Evolutionary conservation across 805 yeast species (phyloP), one percentile per base, ranked within the genome.

Genomic region (Cyberlindnera misumaiensis): DNA sequence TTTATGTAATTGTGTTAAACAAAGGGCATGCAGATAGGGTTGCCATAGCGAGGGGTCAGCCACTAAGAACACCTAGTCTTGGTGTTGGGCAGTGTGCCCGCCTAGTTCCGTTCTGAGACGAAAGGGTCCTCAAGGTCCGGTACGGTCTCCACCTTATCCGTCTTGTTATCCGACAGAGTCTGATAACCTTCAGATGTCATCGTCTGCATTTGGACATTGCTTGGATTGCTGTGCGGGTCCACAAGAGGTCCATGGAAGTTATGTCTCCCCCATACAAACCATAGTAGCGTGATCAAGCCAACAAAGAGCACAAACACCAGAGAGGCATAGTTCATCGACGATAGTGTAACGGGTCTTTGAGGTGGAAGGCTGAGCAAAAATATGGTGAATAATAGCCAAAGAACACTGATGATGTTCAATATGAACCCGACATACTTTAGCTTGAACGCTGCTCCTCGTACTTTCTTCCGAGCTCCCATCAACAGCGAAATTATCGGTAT

Each of bases 351-450:
- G 16, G 74, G 75, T 36, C 82, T 63, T 35, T 76, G 76, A 1
- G 87, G 81, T 1, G 90, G 90, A 55, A 80, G 62, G 46, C 87
- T 80, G n/a, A 83, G 64, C 1, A 83, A 66, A 34, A 80, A 56
- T 44, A 75, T 67, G 25, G 84, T 75, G 28, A 80, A 54, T 3
- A 70, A 28, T 12, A 82, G 67, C 83, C 88, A 83, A 10, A 67
- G 37, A 6, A 80, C 69, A 22, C 87, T 75, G 2, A 77, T 50
- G 0, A 68, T 53, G 49, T 83, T 83, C 30, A 81, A 60, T 3
- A 76, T 40, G 71, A 83, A 83, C 1, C 90, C 90, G 34, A 80
- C 55, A 37, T 63, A 64, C 42, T 73, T 68, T 39, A 83, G 64
- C 44, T 80, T 75, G 57, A 83, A 77, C 1, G 81, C 77, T 1